Conservation (phyloP, 2,329 filamentous ascomycete species). For the Aspergillus sp. region DNA sequence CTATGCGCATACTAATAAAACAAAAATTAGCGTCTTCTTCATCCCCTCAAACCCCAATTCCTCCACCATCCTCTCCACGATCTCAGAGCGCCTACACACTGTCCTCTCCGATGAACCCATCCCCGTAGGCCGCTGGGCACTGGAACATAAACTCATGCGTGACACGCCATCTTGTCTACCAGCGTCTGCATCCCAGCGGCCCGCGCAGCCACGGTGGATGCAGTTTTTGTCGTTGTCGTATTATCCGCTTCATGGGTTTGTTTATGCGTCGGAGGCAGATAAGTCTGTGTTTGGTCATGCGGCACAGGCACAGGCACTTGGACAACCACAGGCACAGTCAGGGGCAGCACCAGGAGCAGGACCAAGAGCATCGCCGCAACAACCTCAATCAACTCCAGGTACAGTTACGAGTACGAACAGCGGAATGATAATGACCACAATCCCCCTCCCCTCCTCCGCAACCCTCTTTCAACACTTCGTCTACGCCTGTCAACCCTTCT, state of each 20-base stretch:
- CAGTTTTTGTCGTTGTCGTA: conserved; percentile 38
- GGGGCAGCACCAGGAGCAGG: conserved; percentile 1
- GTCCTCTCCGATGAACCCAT: conserved; percentile 28
- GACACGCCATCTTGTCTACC: conserved; percentile 37
- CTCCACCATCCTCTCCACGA: conserved; percentile 25
- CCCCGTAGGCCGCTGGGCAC: conserved; percentile 32
- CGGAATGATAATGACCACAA: conserved; percentile 34
- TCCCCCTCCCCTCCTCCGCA: conserved; percentile 27
- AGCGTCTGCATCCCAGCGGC: conserved; percentile 23
- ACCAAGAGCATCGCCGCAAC: conserved; percentile 1
- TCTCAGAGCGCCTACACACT: conserved; percentile 35
- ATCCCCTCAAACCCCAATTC: conserved; percentile 36
- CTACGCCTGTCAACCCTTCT: conserved; percentile 37
- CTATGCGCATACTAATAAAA: conserved; percentile 9
- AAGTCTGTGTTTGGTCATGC: conserved; percentile 9
- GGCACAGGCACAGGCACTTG: conserved; percentile 8
- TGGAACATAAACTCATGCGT: conserved; percentile 38
- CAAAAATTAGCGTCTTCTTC: conserved; percentile 32
- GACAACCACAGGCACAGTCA: conserved; percentile 6
- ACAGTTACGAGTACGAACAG: conserved; percentile 2
- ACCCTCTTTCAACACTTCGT: conserved; percentile 36
- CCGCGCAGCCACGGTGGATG: conserved; percentile 31
- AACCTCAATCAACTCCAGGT: not conserved
- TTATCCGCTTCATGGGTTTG: conserved; percentile 34
- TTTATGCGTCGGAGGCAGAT: conserved; percentile 28